phyloP scores from a whole-genome alignment of 2,329 filamentous ascomycete species.

The Colletotrichum siamense region DNA sequence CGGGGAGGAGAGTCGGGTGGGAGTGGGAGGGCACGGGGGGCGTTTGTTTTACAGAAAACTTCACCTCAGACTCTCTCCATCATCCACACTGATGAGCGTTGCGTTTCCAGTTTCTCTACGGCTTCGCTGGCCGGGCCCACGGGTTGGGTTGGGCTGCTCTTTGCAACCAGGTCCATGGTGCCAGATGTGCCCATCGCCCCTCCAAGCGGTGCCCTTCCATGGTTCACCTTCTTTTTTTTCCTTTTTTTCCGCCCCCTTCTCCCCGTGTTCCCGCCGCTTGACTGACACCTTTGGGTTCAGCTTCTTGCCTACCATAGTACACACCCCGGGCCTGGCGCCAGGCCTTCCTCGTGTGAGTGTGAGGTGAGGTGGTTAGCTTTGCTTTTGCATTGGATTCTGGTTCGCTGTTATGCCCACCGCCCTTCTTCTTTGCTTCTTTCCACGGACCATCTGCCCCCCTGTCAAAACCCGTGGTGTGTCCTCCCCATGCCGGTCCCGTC shows the following conservation, averaged over 20 bases:
- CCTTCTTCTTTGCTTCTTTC: conserved; percentile 20
- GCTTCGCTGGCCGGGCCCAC: neutral
- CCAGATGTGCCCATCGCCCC: neutral
- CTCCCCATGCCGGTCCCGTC: neutral
- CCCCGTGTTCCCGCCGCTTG: neutral
- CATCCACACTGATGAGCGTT: neutral
- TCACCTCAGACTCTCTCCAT: neutral
- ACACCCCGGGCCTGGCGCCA: neutral
- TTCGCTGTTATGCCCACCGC: conserved; percentile 16
- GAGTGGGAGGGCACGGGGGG: neutral
- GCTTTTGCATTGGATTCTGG: conserved; percentile 5
- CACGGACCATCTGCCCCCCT: neutral
- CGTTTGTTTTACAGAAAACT: neutral
- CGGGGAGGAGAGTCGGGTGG: neutral
- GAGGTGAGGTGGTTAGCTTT: conserved; percentile 9
- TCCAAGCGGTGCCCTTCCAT: neutral
- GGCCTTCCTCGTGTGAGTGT: neutral
- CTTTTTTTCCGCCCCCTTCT: neutral
- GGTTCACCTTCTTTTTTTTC: neutral
- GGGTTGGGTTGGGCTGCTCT: neutral
- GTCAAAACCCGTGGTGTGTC: neutral
- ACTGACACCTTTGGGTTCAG: neutral
- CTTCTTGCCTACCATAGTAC: neutral
- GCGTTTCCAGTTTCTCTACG: neutral
- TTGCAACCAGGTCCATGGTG: neutral